Evolutionary conservation across 2,329 filamentous ascomycete genomes (phyloP), one percentile per base, ranked within the genome.

Genomic region (Venturia asperata): DNA sequence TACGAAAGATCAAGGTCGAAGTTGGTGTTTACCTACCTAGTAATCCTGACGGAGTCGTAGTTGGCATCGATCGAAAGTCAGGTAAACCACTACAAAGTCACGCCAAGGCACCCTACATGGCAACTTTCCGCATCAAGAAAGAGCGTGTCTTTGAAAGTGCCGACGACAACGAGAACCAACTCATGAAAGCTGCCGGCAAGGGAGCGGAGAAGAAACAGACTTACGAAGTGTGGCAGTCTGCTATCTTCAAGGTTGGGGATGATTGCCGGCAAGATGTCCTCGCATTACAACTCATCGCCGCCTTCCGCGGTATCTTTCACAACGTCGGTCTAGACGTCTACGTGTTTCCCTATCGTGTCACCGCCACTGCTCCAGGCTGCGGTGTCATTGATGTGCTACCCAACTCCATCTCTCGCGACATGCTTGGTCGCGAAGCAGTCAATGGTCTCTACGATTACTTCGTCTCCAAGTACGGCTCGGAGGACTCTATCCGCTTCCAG

Each of bases 381-480:
- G 94, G 94, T 76, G 92, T 99, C 70, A 97, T 99, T 71, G 95
- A 99, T 72, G 94, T 97, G 45, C 82, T 99, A 30, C 94, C 94
- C 66, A 97, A 97, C 77, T 97, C 93, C 19, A 96, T 99, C 71
- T 97, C 92, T 7, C 90, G 94, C 69, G 94, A 99, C 77, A 99
- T 99, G 94, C 85, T 99, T 1, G 95, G 94, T 62, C 90, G 95
- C 64, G 94, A 99, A 78, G 92, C 94, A 3, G 94, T 99, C 73
- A 99, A 99, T 73, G 93, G 94, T 0, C 85, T 99, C 0, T 97
- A 97, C 77, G 94, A 99, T 74, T 99, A 99, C 79, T 99, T 99
- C 74, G 83, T 97, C 66, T 92, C 90, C 71, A 97, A 96, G 76
- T 99, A 99, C 74, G 94, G 94, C 69, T 94, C 94, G 71, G 93